Conservation (phyloP, 345 rosid species). For the Bruguiera gymnorhiza region DNA sequence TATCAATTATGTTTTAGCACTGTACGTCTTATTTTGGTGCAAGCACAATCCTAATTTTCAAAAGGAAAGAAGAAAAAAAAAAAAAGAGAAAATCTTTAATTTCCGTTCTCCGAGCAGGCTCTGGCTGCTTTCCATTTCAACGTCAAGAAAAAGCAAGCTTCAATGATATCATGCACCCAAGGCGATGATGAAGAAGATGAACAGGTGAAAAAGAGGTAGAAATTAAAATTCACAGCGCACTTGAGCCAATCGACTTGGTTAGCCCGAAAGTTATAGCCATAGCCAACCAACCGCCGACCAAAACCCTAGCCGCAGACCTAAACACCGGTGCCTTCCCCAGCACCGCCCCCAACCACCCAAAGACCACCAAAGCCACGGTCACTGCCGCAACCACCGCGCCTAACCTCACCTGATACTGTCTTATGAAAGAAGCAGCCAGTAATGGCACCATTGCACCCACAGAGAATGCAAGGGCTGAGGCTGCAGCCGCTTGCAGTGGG, state of each 20-base stretch:
- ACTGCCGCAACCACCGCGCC: constrained; percentile 58
- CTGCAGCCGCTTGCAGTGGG: constrained; percentile 78
- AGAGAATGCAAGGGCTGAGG: constrained; percentile 81
- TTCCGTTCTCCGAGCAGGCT: no score
- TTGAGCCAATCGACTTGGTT: constrained; percentile 70
- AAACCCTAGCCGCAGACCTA: constrained; percentile 59
- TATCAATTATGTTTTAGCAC: no score
- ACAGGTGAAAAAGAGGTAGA: background rate
- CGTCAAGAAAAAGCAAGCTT: no score
- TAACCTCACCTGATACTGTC: constrained; percentile 54
- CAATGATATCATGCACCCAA: background rate
- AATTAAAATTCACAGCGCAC: constrained; percentile 20
- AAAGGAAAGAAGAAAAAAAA: no score
- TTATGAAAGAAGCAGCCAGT: constrained; percentile 73
- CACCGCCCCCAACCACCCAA: constrained; percentile 81
- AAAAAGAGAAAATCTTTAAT: no score
- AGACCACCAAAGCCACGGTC: constrained; percentile 52
- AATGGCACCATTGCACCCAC: constrained; percentile 83
- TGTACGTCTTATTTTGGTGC: no score
- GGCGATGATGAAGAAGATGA: background rate
- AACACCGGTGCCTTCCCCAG: constrained; percentile 62
- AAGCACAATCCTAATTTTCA: no score
- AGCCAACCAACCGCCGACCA: constrained; percentile 90
- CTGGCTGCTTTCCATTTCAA: no score
- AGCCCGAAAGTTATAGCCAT: constrained; percentile 88